Conservation (phyloP, 345 rosid species). For the Hibiscus tridactylites region DNA sequence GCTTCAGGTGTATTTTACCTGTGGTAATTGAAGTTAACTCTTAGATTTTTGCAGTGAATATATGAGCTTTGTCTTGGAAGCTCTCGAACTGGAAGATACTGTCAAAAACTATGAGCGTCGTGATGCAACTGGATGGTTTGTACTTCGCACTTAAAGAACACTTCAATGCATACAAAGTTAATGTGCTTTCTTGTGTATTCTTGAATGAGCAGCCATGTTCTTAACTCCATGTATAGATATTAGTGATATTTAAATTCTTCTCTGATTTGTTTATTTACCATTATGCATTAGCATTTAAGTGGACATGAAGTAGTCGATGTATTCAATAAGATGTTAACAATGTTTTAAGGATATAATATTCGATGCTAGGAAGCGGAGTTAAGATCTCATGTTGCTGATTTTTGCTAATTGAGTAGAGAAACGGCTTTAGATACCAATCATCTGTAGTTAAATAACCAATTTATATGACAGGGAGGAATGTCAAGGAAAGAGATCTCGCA, state of each 20-base stretch:
- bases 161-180: not conserved
- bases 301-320: not conserved
- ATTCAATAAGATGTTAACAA: not conserved
- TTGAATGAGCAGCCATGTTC: not conserved
- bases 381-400: not conserved
- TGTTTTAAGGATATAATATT: not conserved
- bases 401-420: not conserved
- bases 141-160: slow-evolving; percentile 5
- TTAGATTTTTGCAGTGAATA: slow-evolving; percentile 42
- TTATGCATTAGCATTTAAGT: slow-evolving; percentile 1
- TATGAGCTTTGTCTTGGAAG: slow-evolving; percentile 51
- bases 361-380: not conserved
- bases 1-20: not conserved
- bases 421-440: not conserved
- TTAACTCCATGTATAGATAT: not conserved
- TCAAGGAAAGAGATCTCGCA: not conserved
- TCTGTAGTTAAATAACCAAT: not conserved
- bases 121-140: slow-evolving; percentile 65
- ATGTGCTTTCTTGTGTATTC: not conserved
- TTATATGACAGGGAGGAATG: not conserved
- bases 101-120: slow-evolving; percentile 58
- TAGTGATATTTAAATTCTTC: not conserved
- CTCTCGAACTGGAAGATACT: slow-evolving; percentile 67
- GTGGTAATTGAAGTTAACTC: slow-evolving; percentile 2
- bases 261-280: not conserved